Percentiles rank a stretch among this genome's conserved stretches.
Evolutionary conservation across 2,329 filamentous ascomycete species (phyloP).

Genomic region (Arthrobotrys entomopaga): DNA sequence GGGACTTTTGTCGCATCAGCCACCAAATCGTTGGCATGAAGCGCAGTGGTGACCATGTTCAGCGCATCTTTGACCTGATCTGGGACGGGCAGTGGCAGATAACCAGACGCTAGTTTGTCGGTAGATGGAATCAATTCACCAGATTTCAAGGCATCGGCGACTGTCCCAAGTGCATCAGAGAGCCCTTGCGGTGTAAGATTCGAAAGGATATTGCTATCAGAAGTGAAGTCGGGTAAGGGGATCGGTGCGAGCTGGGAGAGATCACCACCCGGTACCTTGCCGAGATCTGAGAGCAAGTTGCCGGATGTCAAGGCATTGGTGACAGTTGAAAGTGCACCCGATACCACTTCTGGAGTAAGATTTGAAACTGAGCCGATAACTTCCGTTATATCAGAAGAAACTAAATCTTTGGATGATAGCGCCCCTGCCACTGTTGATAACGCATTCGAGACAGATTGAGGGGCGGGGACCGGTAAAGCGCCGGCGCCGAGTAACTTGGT

Average conservation of each 20-base stretch:
- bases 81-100: conserved; percentile 16
- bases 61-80: conserved; percentile 34
- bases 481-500: conserved; percentile 40
- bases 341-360: conserved; percentile 20
- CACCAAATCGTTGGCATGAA: conserved; percentile 45
- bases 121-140: conserved; percentile 21
- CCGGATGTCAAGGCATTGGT: conserved; percentile 41
- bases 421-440: conserved; percentile 29
- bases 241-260: conserved; percentile 16
- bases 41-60: conserved; percentile 4
- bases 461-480: conserved; percentile 28
- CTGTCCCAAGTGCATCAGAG: conserved; percentile 22
- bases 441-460: conserved; percentile 27
- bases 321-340: conserved; percentile 37
- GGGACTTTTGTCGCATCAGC: conserved; percentile 30
- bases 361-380: background rate
- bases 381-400: conserved; percentile 7
- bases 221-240: conserved; percentile 2
- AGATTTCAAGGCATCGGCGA: conserved; percentile 35
- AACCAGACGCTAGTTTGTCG: conserved; percentile 8
- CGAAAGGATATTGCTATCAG: background rate
- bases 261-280: background rate
- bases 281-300: conserved; percentile 20
- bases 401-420: conserved; percentile 28
- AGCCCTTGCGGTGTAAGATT: conserved; percentile 21